These are phyloP conservation scores for Leptodermis oblonga DNA, from an alignment of 257 asterid genomes.

Conservation along the genomic window DNA sequence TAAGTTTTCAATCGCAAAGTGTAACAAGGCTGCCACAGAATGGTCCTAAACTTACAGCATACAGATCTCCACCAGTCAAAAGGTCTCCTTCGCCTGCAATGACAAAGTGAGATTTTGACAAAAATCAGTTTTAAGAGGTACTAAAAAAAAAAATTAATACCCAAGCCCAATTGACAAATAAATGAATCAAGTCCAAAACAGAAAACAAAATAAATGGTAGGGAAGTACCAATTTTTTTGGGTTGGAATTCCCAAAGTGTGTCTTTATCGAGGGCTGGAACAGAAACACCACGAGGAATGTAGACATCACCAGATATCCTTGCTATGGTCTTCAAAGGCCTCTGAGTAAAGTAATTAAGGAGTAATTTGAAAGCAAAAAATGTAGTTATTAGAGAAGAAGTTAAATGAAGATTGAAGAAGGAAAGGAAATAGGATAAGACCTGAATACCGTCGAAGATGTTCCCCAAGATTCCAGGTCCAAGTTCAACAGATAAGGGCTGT, in stretches of 20 bases:
- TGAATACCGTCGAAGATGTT: constrained; percentile 96
- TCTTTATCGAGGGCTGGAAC: constrained; percentile 99
- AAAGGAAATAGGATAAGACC: too few relatives aligned
- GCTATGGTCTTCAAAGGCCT: constrained; percentile 99
- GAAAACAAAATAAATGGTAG: constrained; percentile 11
- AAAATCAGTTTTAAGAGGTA: constrained; percentile 3
- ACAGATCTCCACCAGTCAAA: constrained; percentile 90
- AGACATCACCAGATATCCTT: constrained; percentile 90
- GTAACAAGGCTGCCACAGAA: not conserved
- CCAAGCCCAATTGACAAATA: not conserved
- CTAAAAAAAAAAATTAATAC: not conserved
- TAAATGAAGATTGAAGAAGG: not conserved
- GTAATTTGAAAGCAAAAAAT: not conserved
- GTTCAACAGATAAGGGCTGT: constrained; percentile 94
- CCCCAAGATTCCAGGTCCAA: constrained; percentile 97
- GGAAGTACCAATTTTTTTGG: constrained; percentile 72
- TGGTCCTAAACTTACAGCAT: constrained; percentile 63
- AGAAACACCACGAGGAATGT: constrained; percentile 98
- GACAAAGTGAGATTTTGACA: constrained; percentile 16
- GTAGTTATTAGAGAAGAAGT: not conserved
- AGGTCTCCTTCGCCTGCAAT: constrained; percentile 90
- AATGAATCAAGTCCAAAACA: not conserved
- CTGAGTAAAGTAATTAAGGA: constrained; percentile 38
- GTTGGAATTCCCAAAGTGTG: constrained; percentile 90
- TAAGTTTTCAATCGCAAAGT: not conserved